phyloP scores from a whole-genome alignment of 2,329 filamentous ascomycete species.

The Chaetothyriales sp. region DNA sequence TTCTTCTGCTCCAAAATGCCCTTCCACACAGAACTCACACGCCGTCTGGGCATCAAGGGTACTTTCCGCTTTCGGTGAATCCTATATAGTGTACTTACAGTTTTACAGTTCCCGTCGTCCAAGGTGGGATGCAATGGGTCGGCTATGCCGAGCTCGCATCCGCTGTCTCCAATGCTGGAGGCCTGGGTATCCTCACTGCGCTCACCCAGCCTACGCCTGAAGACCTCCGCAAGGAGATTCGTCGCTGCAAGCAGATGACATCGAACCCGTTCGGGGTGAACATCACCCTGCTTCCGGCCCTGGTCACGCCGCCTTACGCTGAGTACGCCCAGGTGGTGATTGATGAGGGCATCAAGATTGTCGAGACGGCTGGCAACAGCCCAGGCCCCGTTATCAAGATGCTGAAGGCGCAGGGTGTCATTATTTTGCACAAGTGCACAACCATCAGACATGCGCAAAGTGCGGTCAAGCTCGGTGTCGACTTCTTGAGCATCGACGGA shows the following conservation, averaged over 20 bases:
- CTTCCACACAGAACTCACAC: constrained; percentile 51
- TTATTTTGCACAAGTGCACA: not conserved
- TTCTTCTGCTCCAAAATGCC: constrained; percentile 38
- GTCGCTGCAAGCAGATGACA: not conserved
- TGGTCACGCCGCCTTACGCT: not conserved
- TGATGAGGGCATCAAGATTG: constrained; percentile 1
- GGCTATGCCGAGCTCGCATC: not conserved
- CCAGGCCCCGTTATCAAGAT: not conserved
- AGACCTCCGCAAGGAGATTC: constrained; percentile 1
- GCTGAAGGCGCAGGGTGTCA: not conserved
- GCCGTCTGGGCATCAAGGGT: constrained; percentile 42
- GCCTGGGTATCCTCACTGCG: not conserved
- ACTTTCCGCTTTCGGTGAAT: constrained; percentile 2
- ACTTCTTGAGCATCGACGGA: not conserved
- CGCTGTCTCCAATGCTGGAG: not conserved
- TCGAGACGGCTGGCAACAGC: not conserved
- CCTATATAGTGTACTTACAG: not conserved
- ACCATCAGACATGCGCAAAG: not conserved
- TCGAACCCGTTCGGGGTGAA: not conserved
- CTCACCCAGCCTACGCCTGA: constrained; percentile 1
- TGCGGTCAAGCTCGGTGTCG: constrained; percentile 1
- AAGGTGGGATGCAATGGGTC: constrained; percentile 1
- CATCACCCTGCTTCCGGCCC: not conserved
- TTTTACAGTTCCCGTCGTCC: not conserved
- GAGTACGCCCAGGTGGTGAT: not conserved